A percentile compares a stretch with the other conserved stretches of the same genome.
Evolutionary conservation across 2,329 filamentous ascomycete genomes (phyloP).

Genomic region (Fusarium sp.): DNA sequence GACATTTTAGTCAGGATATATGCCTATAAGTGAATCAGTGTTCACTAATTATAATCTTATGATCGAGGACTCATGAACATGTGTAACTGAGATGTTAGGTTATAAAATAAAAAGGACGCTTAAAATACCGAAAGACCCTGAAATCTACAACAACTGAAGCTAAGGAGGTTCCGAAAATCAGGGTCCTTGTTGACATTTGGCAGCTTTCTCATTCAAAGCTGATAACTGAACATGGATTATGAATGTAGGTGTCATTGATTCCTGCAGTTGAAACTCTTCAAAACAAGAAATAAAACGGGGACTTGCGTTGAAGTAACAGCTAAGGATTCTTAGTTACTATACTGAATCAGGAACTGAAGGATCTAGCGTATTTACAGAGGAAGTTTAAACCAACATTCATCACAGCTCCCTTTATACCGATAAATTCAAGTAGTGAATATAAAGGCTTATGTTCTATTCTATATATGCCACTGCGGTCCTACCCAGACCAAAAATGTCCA

Average conservation of each 20-base stretch:
- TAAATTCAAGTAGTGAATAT: neutral
- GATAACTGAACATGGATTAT: neutral
- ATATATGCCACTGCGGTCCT: neutral
- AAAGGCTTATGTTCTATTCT: neutral
- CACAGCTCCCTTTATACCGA: neutral
- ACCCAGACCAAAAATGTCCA: neutral
- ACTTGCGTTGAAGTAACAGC: neutral
- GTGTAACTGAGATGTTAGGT: neutral
- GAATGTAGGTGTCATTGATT: slow-evolving; percentile 31
- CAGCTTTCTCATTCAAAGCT: neutral
- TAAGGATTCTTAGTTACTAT: neutral
- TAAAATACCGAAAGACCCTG: neutral
- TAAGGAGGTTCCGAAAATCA: neutral
- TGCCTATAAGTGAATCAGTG: neutral
- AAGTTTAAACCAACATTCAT: neutral
- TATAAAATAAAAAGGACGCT: neutral
- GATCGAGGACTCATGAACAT: neutral
- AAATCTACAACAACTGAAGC: neutral
- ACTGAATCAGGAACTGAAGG: neutral
- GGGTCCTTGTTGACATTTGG: neutral
- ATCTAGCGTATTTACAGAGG: neutral
- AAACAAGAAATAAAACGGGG: slow-evolving; percentile 4
- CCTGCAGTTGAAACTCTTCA: neutral
- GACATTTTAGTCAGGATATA: neutral
- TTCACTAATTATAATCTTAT: neutral